phyloP scores from a whole-genome alignment of 2,329 filamentous ascomycete species.

The Albophoma yamanashiensis region DNA sequence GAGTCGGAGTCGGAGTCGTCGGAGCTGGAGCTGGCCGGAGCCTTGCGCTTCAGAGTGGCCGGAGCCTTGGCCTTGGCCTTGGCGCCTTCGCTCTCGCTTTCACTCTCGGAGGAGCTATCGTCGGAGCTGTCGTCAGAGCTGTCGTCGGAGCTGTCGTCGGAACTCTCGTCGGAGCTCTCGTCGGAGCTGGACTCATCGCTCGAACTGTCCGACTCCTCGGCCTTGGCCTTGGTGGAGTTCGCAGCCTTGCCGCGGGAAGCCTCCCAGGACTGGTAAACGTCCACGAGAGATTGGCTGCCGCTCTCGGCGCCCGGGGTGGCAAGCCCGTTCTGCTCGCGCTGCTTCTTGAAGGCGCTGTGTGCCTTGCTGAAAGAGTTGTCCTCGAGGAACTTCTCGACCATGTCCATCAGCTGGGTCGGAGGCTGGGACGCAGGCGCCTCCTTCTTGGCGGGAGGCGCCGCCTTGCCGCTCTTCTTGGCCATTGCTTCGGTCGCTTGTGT shows the following conservation, averaged over 20 bases:
- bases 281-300: slow-evolving; percentile 30
- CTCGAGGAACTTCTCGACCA: slow-evolving; percentile 56
- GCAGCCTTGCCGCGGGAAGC: slow-evolving; percentile 9
- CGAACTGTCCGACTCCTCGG: slow-evolving; percentile 11
- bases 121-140: slow-evolving; percentile 9
- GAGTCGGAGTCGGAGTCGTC: slow-evolving; percentile 8
- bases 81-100: slow-evolving; percentile 13
- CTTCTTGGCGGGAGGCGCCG: slow-evolving; percentile 10
- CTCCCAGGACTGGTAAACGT: slow-evolving; percentile 42
- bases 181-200: slow-evolving; percentile 21
- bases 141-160: slow-evolving; percentile 10
- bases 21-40: slow-evolving; percentile 14
- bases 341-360: slow-evolving; percentile 50
- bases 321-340: slow-evolving; percentile 44
- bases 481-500: slow-evolving; percentile 13
- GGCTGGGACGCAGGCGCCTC: slow-evolving; percentile 21
- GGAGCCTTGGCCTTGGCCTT: slow-evolving; percentile 9
- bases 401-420: slow-evolving; percentile 51
- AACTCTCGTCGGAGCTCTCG: slow-evolving; percentile 24
- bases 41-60: slow-evolving; percentile 31
- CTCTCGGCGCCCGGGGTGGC: slow-evolving; percentile 13
- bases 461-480: slow-evolving; percentile 21
- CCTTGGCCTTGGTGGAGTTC: slow-evolving; percentile 9
- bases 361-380: slow-evolving; percentile 55
- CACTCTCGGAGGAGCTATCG: slow-evolving; percentile 15